These are phyloP conservation scores for Ceratopteris richardii DNA, from an alignment of 75 land plant genomes.

Conservation along the genomic window DNA sequence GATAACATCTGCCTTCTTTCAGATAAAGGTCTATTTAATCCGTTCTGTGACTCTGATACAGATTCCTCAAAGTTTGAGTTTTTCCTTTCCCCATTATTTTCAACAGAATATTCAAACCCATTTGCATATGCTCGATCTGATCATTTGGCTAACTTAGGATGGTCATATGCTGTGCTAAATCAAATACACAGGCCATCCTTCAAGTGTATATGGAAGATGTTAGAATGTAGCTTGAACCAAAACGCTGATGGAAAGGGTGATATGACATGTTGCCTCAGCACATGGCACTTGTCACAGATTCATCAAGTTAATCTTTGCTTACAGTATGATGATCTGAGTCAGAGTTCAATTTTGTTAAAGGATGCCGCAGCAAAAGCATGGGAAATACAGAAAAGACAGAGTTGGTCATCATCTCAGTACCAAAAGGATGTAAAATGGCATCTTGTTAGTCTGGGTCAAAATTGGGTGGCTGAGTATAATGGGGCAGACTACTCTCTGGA, in stretches of 20 bases:
- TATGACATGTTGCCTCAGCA: background rate
- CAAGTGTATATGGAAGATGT: constrained; percentile 45
- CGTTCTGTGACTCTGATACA: background rate
- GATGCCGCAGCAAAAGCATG: constrained; percentile 52
- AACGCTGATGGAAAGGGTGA: background rate
- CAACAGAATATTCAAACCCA: background rate
- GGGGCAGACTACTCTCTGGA: constrained; percentile 76
- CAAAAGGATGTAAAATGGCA: constrained; percentile 82
- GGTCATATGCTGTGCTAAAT: constrained; percentile 87
- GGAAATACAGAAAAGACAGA: constrained; percentile 60
- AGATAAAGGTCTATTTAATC: background rate
- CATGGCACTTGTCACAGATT: constrained; percentile 47
- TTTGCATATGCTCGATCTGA: constrained; percentile 38
- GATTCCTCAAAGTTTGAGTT: background rate
- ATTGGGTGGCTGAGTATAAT: constrained; percentile 66
- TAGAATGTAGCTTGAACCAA: constrained; percentile 10
- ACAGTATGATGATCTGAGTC: constrained; percentile 58
- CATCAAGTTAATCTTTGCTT: constrained; percentile 59
- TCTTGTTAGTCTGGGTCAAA: constrained; percentile 72
- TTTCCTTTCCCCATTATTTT: too few species aligned
- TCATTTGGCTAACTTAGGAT: constrained; percentile 84
- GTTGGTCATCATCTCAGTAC: constrained; percentile 59
- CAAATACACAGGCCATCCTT: constrained; percentile 62
- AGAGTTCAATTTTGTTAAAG: constrained; percentile 44
- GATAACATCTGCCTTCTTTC: constrained; percentile 18